Evolutionary conservation across 2,329 filamentous ascomycete genomes (phyloP).

Genomic region (Penicillium sp.): DNA sequence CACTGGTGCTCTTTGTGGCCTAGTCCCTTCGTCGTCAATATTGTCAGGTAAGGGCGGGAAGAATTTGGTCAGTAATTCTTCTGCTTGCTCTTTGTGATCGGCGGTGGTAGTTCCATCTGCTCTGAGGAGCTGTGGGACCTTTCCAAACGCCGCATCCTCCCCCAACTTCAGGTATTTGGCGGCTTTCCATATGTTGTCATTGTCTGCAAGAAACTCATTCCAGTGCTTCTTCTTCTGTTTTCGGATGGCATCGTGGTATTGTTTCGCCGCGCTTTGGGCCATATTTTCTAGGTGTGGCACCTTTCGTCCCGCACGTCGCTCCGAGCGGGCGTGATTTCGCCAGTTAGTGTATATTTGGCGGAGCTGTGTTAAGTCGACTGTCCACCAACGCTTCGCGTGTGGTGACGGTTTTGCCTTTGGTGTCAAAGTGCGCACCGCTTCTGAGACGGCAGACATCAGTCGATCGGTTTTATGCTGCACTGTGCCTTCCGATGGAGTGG

Average conservation of each 20-base stretch:
- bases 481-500: slow-evolving; percentile 10
- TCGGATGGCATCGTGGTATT: no score
- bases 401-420: slow-evolving; percentile 19
- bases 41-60: slow-evolving; percentile 14
- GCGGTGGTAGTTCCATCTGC: slow-evolving; percentile 12
- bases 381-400: slow-evolving; percentile 26
- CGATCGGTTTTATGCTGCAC: slow-evolving; percentile 21
- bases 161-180: slow-evolving; percentile 24
- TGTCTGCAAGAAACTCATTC: slow-evolving; percentile 25
- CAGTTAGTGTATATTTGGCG: slow-evolving; percentile 16
- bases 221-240: slow-evolving; percentile 28
- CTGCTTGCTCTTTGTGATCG: slow-evolving; percentile 15
- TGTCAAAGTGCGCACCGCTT: slow-evolving; percentile 16
- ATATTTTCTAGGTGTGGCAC: slow-evolving; percentile 28
- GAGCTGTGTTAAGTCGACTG: slow-evolving; percentile 20
- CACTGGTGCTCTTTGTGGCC: slow-evolving; percentile 11
- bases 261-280: slow-evolving; percentile 13
- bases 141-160: slow-evolving; percentile 15
- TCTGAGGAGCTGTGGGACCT: slow-evolving; percentile 16
- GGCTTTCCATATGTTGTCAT: slow-evolving; percentile 29
- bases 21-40: slow-evolving; percentile 16
- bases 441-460: slow-evolving; percentile 14
- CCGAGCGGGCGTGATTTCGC: slow-evolving; percentile 13
- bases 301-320: slow-evolving; percentile 12
- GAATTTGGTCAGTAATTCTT: slow-evolving; percentile 16